Evolutionary conservation across 2,329 filamentous ascomycete genomes (phyloP).

Genomic region (Fusarium humuli): DNA sequence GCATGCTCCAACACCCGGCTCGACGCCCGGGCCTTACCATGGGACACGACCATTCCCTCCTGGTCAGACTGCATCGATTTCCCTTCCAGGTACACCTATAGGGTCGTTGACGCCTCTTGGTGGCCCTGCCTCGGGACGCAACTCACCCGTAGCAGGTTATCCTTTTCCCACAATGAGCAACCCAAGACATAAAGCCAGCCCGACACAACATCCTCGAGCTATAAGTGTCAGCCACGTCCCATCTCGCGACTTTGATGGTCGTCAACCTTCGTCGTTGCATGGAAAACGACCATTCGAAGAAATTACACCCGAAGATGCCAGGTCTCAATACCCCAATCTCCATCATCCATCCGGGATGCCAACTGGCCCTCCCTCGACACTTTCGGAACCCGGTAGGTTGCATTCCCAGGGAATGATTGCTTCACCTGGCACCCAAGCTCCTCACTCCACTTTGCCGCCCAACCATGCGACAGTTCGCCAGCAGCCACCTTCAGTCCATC

Average conservation of each 20-base stretch:
- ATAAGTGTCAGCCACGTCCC: slow-evolving; percentile 47
- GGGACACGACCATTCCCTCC: slow-evolving; percentile 43
- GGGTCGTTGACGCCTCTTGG: slow-evolving; percentile 45
- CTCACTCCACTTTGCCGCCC: slow-evolving; percentile 39
- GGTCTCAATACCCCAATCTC: slow-evolving; percentile 41
- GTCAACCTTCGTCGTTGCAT: slow-evolving; percentile 36
- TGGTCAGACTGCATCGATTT: slow-evolving; percentile 48
- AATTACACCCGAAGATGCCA: slow-evolving; percentile 45
- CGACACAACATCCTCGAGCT: slow-evolving; percentile 47
- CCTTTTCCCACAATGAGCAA: slow-evolving; percentile 49
- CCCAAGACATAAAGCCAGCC: slow-evolving; percentile 49
- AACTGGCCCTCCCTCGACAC: slow-evolving; percentile 34
- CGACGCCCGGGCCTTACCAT: slow-evolving; percentile 41
- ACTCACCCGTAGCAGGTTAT: slow-evolving; percentile 48
- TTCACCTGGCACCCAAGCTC: slow-evolving; percentile 42
- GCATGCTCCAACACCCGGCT: slow-evolving; percentile 26
- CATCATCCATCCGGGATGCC: slow-evolving; percentile 45
- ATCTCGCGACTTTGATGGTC: slow-evolving; percentile 42
- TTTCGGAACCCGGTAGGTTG: slow-evolving; percentile 49
- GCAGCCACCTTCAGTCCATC: slow-evolving; percentile 33
- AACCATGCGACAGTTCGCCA: slow-evolving; percentile 36
- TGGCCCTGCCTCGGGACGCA: slow-evolving; percentile 49
- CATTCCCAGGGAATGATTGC: slow-evolving; percentile 52
- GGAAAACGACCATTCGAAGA: slow-evolving; percentile 51
- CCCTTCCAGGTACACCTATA: slow-evolving; percentile 51